Evolutionary conservation across 2,329 filamentous ascomycete genomes (phyloP), one percentile per base, ranked within the genome.

Genomic region (Exophiala sideris): DNA sequence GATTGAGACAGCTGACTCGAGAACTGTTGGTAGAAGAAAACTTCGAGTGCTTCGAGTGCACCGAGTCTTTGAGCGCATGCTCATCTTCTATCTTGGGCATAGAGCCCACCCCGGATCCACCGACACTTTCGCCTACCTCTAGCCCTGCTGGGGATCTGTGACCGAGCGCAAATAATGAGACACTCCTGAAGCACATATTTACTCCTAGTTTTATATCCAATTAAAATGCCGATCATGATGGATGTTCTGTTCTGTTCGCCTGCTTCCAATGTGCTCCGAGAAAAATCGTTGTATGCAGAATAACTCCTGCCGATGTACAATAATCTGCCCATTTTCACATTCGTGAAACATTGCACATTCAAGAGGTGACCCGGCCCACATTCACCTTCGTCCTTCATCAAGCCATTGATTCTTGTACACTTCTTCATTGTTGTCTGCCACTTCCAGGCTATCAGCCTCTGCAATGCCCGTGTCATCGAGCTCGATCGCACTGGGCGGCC

Each of bases 401-500:
- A 50, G 34, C 46, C 46, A 46, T 39, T 54, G 52, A 32, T 50
- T 50, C 46, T 50, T 50, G 32, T 46, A 46, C 12, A 50, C 24
- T 24, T 50, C 41, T 8, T 50, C 47, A 21, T 45, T 8, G 18
- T 44, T 24, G n/a, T 32, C 50, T 8, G 12, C 35, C 11, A 50
- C 29, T 32, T 54, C 50, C 5, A 14, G 21, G 1, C 46, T 38
- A 16, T 57, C 54, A 12, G 50, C 54, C 36, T 57, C 54, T 4
- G 45, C 46, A 14, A 52, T 50, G 29, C 48, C 50, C 3, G 42
- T 50, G 18, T 49, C 42, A 36, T 48, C 44, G 40, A 57, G 48
- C 32, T 57, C 54, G 32, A 57, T 44, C 8, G 54, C 54, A 12
- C 47, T 45, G 24, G 52, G 34, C 10, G 50, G 50, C 9, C 45